Conservation (phyloP, 2,329 filamentous ascomycete genomes). For the Aspergillus sp. region DNA sequence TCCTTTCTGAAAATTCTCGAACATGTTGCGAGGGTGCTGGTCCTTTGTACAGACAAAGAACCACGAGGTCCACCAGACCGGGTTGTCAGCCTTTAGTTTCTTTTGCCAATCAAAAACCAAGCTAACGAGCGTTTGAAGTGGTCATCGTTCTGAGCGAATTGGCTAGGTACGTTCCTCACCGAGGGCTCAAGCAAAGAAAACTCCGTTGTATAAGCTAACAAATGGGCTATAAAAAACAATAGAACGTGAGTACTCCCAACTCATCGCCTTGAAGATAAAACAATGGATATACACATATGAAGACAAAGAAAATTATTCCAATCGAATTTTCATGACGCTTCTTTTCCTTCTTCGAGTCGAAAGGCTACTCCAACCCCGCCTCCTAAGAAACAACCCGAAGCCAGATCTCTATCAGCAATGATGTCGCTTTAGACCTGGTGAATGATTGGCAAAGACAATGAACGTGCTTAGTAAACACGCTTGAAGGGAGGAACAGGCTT, state of each 20-base stretch:
- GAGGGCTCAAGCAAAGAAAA: constrained; percentile 23
- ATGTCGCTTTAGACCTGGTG: neutral
- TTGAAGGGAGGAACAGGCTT: constrained; percentile 96
- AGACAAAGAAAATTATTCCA: constrained; percentile 29
- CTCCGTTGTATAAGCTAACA: constrained; percentile 29
- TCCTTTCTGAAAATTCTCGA: neutral
- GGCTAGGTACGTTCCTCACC: neutral
- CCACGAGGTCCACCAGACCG: neutral
- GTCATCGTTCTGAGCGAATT: neutral
- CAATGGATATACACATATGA: constrained; percentile 42
- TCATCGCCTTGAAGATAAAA: constrained; percentile 38
- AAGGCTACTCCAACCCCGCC: constrained; percentile 4
- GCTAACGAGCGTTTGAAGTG: neutral
- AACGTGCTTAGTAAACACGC: constrained; percentile 51
- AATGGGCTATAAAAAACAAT: constrained; percentile 27
- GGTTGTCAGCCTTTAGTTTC: neutral
- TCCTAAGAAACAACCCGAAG: neutral
- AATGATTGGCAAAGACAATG: neutral
- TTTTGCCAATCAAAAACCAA: neutral
- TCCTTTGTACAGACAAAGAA: constrained; percentile 1
- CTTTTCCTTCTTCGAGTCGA: constrained; percentile 24
- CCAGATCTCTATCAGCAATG: constrained; percentile 4
- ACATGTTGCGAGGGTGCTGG: neutral
- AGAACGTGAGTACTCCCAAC: constrained; percentile 34
- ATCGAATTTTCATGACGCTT: constrained; percentile 33